Base-by-base conservation (phyloP, 495 filamentous ascomycete genomes). In the Saxophila tyrrhenica region DNA sequence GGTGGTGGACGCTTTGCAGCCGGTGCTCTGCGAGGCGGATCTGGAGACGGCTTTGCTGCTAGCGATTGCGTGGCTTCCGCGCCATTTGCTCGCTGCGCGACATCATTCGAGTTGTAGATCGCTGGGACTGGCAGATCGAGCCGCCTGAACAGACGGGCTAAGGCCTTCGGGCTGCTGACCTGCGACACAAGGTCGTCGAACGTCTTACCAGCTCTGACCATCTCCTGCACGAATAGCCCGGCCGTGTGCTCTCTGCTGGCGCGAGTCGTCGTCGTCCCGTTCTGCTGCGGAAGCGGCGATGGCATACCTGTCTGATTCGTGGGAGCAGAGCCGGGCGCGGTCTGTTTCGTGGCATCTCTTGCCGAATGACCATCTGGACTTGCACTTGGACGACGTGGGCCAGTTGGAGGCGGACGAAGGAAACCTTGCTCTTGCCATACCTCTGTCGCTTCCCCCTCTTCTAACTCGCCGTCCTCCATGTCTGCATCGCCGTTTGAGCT, bases 401-500 rank as follows among this genome's bases (percentile, higher is more conserved):
- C 57, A 13, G 47, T 56, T 1, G 57, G 57, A 3, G 53, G 53
- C 8, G 56, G 51, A 19, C 51, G 57, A 15, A 60, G 22, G 20
- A 56, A 60, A 5, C 55, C 57, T n/a, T 52, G 54, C 49, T 38
- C 38, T 32, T 35, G 24, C n/a, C 2, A 32, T 9, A 20, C 16
- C 22, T 3, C 23, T 32, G 15, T 23, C 0, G 49, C 54, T 48
- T 57, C 54, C 17, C 54, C 58, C 15, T 61, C 58, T n/a, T 61
- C 58, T 11, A 61, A 32, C 46, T 61, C 58, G 24, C 58, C 58
- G 3, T 61, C 58, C 24, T 61, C 58, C 39, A 50, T 61, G 19
- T 57, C 56, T 39, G 50, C 45, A 21, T 52, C 39, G 2, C 39
- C 43, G 22, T 60, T 24, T 20, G 52, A 48, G 11, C 15, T 22